Base-by-base conservation (phyloP, 2,329 filamentous ascomycete species). In the Nigrospora osmanthi region DNA sequence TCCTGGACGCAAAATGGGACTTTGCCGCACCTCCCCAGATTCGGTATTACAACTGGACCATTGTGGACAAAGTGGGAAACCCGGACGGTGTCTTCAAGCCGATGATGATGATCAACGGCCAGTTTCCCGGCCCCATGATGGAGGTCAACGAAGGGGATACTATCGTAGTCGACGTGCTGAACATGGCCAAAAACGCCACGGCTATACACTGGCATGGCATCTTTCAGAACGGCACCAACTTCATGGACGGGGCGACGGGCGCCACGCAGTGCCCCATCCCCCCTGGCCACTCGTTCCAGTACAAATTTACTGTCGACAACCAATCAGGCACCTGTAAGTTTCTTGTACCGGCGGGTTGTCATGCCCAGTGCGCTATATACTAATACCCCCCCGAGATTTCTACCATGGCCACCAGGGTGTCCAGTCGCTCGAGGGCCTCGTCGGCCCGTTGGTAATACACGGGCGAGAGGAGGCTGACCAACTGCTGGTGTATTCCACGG, bases 161-260 rank as follows among this genome's bases (percentile, higher is more conserved):
- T 1, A 62, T 93, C 10, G 61, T 87, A 4, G 78, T 89, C 37
- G 78, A 86, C 31, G 71, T 89, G 42, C 67, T 78, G 52, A 91
- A 91, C 54, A 71, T 75, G 17, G 77, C 85, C 1, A 67, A 70
- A 12, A 85, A 89, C 52, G 76, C 73, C 12, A 84, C 83, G 10
- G 77, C 74, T 34, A 70, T 90, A 6, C 87, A 91, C 58, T 90
- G 86, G 60, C 87, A 91, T 53, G 87, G 87, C 14, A 72, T 91
- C 50, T 88, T 80, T 57, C 85, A 89, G 58, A 87, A 87, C 52
- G 84, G 83, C 11, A 86, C 84, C 0, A 87, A 80, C 47, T 73
- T 73, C 46, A 87, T 88, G 81, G 86, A 91, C 55, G 87, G 86
- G 0, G 76, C 83, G 1, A 70, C 79, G 0, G 82, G 78, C 33